A percentile compares a stretch with the other conserved stretches of the same genome.
phyloP scores from a whole-genome alignment of 345 rosid species.

The Salix udensis region DNA sequence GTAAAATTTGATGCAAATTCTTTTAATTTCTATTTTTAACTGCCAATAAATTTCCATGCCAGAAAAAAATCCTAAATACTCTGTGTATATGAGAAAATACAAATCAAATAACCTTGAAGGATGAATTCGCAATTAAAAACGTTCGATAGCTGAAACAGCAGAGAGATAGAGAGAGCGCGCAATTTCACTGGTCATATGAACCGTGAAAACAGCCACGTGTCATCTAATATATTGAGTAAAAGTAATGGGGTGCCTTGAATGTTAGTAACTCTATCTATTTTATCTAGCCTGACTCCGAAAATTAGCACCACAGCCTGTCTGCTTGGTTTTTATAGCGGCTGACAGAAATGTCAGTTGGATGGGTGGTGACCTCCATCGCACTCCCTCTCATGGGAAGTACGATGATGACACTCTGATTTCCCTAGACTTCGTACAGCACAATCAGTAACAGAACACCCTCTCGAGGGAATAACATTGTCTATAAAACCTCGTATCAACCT shows the following conservation, averaged over 20 bases:
- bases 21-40: too few species aligned
- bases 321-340: neutral
- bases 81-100: too few species aligned
- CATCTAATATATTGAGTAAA: too few species aligned
- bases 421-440: neutral
- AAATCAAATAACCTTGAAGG: too few species aligned
- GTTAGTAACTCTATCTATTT: neutral
- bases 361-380: neutral
- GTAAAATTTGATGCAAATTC: rapidly evolving
- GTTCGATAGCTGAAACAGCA: too few species aligned
- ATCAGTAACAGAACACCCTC: neutral
- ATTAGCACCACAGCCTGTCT: neutral
- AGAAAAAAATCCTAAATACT: too few species aligned
- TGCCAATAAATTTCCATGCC: too few species aligned
- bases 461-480: neutral
- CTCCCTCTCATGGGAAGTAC: neutral
- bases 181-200: too few species aligned
- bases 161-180: too few species aligned
- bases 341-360: neutral
- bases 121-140: too few species aligned
- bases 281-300: neutral
- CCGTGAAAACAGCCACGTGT: too few species aligned
- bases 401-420: neutral
- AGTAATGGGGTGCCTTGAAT: neutral
- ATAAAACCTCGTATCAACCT: neutral